Base-by-base conservation (phyloP, 2,329 filamentous ascomycete genomes). In the Sporothrix luriei region DNA sequence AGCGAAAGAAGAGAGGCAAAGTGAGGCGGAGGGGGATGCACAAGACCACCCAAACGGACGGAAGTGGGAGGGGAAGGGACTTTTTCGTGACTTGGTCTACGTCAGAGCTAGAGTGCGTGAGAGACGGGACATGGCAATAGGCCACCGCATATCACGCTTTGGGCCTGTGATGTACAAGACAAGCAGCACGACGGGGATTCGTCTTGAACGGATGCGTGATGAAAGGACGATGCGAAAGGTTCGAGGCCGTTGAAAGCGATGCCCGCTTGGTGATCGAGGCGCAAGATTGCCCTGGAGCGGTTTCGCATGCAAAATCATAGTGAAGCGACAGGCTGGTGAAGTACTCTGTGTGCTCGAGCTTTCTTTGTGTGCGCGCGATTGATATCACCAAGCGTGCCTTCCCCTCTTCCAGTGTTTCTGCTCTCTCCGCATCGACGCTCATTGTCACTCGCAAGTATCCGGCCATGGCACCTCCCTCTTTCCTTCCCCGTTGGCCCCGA, bases 401-500 rank as follows among this genome's bases (percentile, higher is more conserved):
- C 29, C 62, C 62, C 48, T 24, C 48, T 52, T 49, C 13, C 38
- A 10, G 43, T 52, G 19, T 14, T 66, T 33, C 6, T 66, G 24
- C 48, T 52, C 62, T 40, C 40, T 51, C 43, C 38, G 19, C 19
- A 26, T 52, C 48, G 49, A 54, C 43, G 49, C 24, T 48, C 61
- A 49, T 65, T 49, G 61, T 65, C 61, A 65, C 61, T 51, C 61
- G 26, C 26, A 66, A 40, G 64, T 54, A 66, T 43, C 48, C 33
- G 46, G 40, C 62, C 48, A 52, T 21, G 33, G 24, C 46, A 38
- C 43, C 48, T 52, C 62, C 46, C 62, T 51, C 29, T n/a, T 21
- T 33, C 26, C 21, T 51, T 26, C 11, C 19, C 51, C 62, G 38
- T 51, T 33, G 38, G 26, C 54, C 19, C 24, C 55, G 9, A 61